Base-by-base conservation (phyloP, 345 rosid genomes). In the Iberis pinnata region DNA sequence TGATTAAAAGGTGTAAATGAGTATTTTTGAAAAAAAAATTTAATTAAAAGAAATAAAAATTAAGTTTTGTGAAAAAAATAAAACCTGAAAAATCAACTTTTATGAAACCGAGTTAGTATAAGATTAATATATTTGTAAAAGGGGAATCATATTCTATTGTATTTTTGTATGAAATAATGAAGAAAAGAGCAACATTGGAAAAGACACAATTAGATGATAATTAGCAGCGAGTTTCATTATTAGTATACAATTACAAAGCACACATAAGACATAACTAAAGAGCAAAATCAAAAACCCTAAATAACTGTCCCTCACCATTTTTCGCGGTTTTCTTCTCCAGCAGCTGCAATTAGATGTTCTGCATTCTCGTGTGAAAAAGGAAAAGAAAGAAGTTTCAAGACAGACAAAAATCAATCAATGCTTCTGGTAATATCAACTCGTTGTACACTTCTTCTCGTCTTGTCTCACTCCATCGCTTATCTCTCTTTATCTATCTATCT, bases 161-260 rank as follows among this genome's bases (percentile, higher is more conserved):
- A n/a, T n/a, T n/a, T n/a, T n/a, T n/a, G n/a, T n/a, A n/a, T n/a
- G n/a, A n/a, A n/a, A n/a, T n/a, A n/a, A n/a, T n/a, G n/a, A n/a
- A n/a, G n/a, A n/a, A n/a, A n/a, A n/a, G n/a, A n/a, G n/a, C n/a
- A 19, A 37, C 69, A 56, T 64, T 55, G 69, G 62, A 16, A 64
- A 64, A 55, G 69, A 55, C 62, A 45, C 11, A 41, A 48, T n/a
- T 12, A 56, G 58, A 33, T 41, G n/a, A 37, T 64, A 7, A 17
- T 40, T 56, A 38, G 46, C 25, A 22, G n/a, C n/a, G n/a, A n/a
- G n/a, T n/a, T n/a, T 22, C 25, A 22, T 22, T 6, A 22, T 22
- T 22, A 22, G 61, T 53, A 22, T 63, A 36, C 27, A 54, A 63
- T 31, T 53, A 14, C 26, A 26, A 22, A 26, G 8, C 24, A 62